Evolutionary conservation across 1,139 yeast genomes (phyloP).

Genomic region (Taphrina pruni): DNA sequence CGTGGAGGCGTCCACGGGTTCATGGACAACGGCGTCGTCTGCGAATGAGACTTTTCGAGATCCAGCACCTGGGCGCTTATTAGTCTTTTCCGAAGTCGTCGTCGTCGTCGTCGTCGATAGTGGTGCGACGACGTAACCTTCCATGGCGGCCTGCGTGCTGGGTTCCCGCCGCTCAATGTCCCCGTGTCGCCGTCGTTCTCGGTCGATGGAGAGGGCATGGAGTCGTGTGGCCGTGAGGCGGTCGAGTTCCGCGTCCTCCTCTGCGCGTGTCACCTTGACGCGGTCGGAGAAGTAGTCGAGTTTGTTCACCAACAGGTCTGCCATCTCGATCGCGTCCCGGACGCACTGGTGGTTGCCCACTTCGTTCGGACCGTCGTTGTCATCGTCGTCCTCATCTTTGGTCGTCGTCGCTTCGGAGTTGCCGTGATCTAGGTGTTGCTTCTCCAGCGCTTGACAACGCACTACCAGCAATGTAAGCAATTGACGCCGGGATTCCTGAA

Average conservation of each 20-base stretch:
- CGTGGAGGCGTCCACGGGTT: background rate
- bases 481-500: constrained; percentile 46
- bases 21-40: background rate
- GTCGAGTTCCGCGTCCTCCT: constrained; percentile 33
- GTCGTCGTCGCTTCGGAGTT: background rate
- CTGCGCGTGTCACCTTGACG: constrained; percentile 14
- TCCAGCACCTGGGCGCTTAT: constrained; percentile 1
- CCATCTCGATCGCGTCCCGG: constrained; percentile 32
- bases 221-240: constrained; percentile 22
- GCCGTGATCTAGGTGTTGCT: background rate
- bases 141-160: constrained; percentile 4
- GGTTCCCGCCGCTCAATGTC: background rate
- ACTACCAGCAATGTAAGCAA: constrained; percentile 38
- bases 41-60: constrained; percentile 13
- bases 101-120: background rate
- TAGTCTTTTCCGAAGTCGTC: too few relatives aligned
- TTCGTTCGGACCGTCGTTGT: background rate
- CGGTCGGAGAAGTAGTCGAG: constrained; percentile 32
- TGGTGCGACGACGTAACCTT: background rate
- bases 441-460: constrained; percentile 26
- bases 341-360: constrained; percentile 18
- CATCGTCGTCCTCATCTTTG: background rate
- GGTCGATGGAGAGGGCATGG: background rate
- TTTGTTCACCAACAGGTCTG: constrained; percentile 25
- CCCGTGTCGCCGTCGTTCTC: background rate